These are phyloP conservation scores for Basipetospora chlamydospora DNA, from an alignment of 2,329 filamentous ascomycete genomes.

Conservation along the genomic window DNA sequence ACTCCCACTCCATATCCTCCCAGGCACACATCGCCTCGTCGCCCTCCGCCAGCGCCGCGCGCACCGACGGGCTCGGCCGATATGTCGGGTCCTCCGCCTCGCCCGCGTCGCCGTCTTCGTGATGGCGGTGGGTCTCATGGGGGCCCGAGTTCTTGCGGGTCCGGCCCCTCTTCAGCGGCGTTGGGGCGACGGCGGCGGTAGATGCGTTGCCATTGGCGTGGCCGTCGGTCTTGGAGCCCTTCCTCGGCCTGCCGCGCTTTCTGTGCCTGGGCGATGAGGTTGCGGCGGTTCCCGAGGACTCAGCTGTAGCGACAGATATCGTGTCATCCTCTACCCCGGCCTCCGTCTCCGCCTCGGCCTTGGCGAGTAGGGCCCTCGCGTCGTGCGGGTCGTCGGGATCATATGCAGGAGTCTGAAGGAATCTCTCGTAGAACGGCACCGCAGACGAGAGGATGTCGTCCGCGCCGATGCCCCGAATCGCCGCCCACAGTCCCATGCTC, in stretches of 20 bases:
- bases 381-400: conserved; percentile 23
- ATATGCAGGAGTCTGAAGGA: conserved; percentile 16
- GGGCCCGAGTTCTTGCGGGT: no score
- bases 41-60: conserved; percentile 19
- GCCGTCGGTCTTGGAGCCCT: neutral
- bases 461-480: conserved; percentile 34
- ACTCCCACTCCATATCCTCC: conserved; percentile 29
- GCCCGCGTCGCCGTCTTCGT: no score
- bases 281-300: no score
- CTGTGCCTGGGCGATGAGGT: neutral
- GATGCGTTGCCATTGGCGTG: neutral
- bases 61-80: conserved; percentile 20
- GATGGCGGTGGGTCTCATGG: no score
- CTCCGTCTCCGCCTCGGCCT: conserved; percentile 23
- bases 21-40: conserved; percentile 22
- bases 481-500: conserved; percentile 43
- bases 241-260: neutral
- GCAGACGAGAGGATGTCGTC: conserved; percentile 29
- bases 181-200: no score
- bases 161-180: neutral
- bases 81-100: conserved; percentile 22
- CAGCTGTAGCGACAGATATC: no score
- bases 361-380: conserved; percentile 23
- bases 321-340: no score
- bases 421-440: conserved; percentile 15